Conservation (phyloP, 163 green algal species). For the Scenedesmus sp. region DNA sequence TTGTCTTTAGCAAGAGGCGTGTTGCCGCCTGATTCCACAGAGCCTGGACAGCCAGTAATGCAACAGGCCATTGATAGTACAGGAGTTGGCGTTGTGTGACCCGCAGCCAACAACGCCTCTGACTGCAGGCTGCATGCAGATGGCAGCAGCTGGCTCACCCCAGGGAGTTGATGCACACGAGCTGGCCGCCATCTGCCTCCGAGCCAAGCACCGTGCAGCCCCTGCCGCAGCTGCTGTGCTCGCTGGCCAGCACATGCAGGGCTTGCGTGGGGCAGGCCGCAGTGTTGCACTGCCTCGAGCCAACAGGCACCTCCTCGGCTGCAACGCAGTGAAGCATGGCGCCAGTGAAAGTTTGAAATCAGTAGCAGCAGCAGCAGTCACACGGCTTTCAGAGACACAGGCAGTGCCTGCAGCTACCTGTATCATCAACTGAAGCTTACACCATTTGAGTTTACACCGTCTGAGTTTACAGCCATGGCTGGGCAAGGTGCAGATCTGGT, state of each 20-base stretch:
- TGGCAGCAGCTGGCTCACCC: background rate
- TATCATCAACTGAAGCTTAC: too few species aligned
- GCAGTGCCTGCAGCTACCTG: too few species aligned
- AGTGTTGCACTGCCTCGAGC: conserved; percentile 53
- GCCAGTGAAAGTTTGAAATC: background rate
- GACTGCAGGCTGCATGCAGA: background rate
- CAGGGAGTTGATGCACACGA: conserved; percentile 33
- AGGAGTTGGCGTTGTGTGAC: too few species aligned
- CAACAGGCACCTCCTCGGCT: conserved; percentile 3
- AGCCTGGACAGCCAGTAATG: background rate
- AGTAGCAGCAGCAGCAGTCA: background rate
- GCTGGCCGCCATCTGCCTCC: background rate
- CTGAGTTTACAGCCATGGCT: too few species aligned
- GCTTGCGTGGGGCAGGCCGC: conserved; percentile 38
- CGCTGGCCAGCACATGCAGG: conserved; percentile 14
- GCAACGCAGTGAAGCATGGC: background rate
- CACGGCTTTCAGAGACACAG: too few species aligned
- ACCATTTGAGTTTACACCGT: too few species aligned
- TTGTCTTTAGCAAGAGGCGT: background rate
- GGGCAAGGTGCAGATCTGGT: too few species aligned
- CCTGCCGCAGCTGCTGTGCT: conserved; percentile 29
- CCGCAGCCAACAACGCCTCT: too few species aligned
- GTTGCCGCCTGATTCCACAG: too few species aligned
- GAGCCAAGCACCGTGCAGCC: background rate
- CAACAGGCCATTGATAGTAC: too few species aligned